Evolutionary conservation across 2,329 filamentous ascomycete species (phyloP), one percentile per base, ranked within the genome.

Genomic region (Alternaria sp.): DNA sequence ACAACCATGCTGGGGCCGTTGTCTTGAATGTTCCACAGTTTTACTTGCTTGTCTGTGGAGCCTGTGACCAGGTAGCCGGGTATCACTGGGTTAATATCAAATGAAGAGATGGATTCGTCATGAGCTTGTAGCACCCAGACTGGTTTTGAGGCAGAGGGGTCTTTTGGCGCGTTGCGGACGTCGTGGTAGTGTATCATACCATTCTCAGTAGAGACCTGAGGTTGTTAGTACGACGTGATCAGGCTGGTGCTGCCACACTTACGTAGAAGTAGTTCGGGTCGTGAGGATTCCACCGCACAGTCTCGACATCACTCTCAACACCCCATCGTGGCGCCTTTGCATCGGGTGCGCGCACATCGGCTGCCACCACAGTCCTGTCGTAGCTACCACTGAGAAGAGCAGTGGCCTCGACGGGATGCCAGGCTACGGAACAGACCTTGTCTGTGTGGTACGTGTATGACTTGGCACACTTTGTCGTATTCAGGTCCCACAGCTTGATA

Each of bases 101-200:
- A 97, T 1, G 93, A 90, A 9, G 93, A 97, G 47, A 98, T 87
- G 4, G 93, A 92, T 80, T 95, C 90, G 78, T 97, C 93, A 83
- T 99, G 96, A 15, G 96, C 96, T 82, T 99, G 96, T 56, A 99
- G 85, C 45, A 92, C 93, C 96, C 96, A 99, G 12, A 96, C 87
- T 0, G 96, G 89, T 81, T 96, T 97, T 68, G 90, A 93, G 44
- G 87, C 85, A 52, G 89, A 86, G 0, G 93, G 92, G 57, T 88
- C 88, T 9, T 90, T 82, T 19, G 93, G 92, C 13, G 91, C 88
- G 61, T 89, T 91, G 52, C 96, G 90, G 44, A 91, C 86, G 77
- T 99, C 96, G 81, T 96, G 93, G 82, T 93, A 96, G 84, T 98
- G 95, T 63, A 99, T 88, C 67, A 95, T 88, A 49, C 96, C 96